phyloP scores from a whole-genome alignment of 2,329 filamentous ascomycete genomes.

The Teratosphaeria viscida region DNA sequence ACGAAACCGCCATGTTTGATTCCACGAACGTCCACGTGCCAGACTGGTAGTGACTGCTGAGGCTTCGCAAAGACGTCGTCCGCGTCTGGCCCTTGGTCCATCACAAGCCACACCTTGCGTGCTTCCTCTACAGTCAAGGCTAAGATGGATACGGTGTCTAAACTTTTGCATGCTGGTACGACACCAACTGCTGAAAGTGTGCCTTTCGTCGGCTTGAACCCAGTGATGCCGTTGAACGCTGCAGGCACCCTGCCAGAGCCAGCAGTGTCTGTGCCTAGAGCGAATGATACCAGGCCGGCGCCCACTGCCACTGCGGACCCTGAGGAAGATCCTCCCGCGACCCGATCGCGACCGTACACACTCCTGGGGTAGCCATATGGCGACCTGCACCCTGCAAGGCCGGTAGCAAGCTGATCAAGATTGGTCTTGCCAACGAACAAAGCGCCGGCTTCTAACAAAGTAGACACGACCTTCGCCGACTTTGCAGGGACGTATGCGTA shows the following conservation, averaged over 20 bases:
- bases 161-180: slow-evolving; percentile 45
- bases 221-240: slow-evolving; percentile 45
- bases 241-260: slow-evolving; percentile 45
- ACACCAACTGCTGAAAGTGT: slow-evolving; percentile 41
- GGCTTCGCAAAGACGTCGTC: slow-evolving; percentile 44
- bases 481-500: slow-evolving; percentile 37
- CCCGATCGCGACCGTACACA: slow-evolving; percentile 39
- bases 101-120: slow-evolving; percentile 38
- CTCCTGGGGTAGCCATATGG: slow-evolving; percentile 48
- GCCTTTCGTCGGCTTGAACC: slow-evolving; percentile 41
- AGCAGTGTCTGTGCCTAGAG: slow-evolving; percentile 48
- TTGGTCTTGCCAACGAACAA: slow-evolving; percentile 52
- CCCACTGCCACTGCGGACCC: slow-evolving; percentile 47
- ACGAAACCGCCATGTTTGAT: slow-evolving; percentile 32
- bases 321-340: slow-evolving; percentile 48
- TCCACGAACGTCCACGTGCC: slow-evolving; percentile 23
- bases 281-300: slow-evolving; percentile 44
- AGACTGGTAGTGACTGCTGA: slow-evolving; percentile 22
- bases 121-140: slow-evolving; percentile 41
- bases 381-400: slow-evolving; percentile 48
- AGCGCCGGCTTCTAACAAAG: slow-evolving; percentile 42
- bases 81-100: slow-evolving; percentile 37
- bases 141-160: slow-evolving; percentile 49
- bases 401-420: slow-evolving; percentile 53
- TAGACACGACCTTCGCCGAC: slow-evolving; percentile 43